A percentile compares a stretch with the other conserved stretches of the same genome.
Evolutionary conservation across 1,284 basidiomycete genomes (phyloP).

Genomic region (Dichomitus squalens): DNA sequence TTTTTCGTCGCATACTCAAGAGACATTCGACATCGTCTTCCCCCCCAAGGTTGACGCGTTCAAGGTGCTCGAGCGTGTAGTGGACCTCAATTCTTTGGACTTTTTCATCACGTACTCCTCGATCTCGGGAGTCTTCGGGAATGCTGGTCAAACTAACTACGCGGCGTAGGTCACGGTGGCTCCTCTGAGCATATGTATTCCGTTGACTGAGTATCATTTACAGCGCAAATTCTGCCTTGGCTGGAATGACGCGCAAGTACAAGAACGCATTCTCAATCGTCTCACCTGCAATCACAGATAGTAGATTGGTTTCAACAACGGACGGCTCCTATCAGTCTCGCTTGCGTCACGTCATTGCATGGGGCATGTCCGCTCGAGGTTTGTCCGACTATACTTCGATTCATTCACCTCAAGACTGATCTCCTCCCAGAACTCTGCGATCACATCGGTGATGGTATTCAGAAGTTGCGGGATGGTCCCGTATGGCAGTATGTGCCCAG

Average conservation of each 20-base stretch:
- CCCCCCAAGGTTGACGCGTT: constrained; percentile 36
- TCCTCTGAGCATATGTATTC: not conserved
- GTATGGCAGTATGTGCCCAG: constrained; percentile 36
- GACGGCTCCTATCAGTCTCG: constrained; percentile 23
- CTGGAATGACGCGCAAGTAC: constrained; percentile 31
- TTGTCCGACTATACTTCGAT: not conserved
- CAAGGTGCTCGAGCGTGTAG: constrained; percentile 24
- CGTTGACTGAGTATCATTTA: not conserved
- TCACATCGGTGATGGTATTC: constrained; percentile 34
- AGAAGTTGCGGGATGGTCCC: constrained; percentile 21
- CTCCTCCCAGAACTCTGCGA: constrained; percentile 34
- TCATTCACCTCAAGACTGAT: constrained; percentile 24
- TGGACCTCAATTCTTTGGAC: constrained; percentile 33
- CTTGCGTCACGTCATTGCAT: constrained; percentile 23
- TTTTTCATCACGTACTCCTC: constrained; percentile 43
- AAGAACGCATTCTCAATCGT: constrained; percentile 41
- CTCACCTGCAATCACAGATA: constrained; percentile 38
- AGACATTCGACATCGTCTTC: constrained; percentile 34
- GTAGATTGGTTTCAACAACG: constrained; percentile 15
- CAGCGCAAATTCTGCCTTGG: constrained; percentile 41
- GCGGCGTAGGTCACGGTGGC: constrained; percentile 34
- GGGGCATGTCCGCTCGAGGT: constrained; percentile 37
- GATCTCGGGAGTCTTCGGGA: constrained; percentile 38
- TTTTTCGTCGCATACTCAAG: constrained; percentile 34
- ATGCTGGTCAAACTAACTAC: constrained; percentile 44